A percentile compares a stretch with the other conserved stretches of the same genome.
Evolutionary conservation across 257 asterid genomes (phyloP).

Genomic region (Linaria vulgaris): DNA sequence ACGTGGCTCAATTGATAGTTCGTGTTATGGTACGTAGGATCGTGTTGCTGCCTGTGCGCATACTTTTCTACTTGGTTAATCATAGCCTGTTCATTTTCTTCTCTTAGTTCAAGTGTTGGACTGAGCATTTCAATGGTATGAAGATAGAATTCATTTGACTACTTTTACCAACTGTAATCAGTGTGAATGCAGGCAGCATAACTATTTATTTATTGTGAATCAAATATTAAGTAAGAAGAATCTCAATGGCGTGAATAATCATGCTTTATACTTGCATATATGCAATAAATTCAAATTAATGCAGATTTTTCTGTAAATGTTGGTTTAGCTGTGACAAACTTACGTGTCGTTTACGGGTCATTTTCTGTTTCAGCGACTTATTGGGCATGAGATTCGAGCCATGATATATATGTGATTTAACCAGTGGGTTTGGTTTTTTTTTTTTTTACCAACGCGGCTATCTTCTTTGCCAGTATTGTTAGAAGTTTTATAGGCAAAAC

Average conservation of each 20-base stretch:
- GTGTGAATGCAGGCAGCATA: background rate
- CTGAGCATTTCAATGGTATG: too few species aligned
- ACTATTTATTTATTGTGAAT: slow-evolving; percentile 20
- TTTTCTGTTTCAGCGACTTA: too few species aligned
- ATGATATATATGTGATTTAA: background rate
- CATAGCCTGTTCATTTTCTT: too few species aligned
- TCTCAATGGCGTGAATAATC: slow-evolving; percentile 30
- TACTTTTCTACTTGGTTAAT: too few species aligned
- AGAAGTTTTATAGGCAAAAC: background rate
- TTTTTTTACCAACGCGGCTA: background rate
- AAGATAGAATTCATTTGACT: too few species aligned
- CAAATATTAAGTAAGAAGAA: slow-evolving; percentile 12
- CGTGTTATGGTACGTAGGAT: too few species aligned
- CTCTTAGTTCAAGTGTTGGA: too few species aligned
- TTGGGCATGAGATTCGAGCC: too few species aligned
- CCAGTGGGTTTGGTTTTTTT: background rate
- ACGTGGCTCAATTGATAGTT: too few species aligned
- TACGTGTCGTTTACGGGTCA: background rate
- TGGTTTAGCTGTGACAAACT: background rate
- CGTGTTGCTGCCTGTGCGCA: too few species aligned
- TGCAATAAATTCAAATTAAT: slow-evolving; percentile 25
- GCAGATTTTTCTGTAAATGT: slow-evolving; percentile 25
- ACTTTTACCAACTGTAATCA: too few species aligned
- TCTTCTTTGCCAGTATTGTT: background rate
- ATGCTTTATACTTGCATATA: slow-evolving; percentile 7